These are phyloP conservation scores for Tetrapyrgos nigripes DNA, from an alignment of 1,284 basidiomycete species.

Conservation along the genomic window DNA sequence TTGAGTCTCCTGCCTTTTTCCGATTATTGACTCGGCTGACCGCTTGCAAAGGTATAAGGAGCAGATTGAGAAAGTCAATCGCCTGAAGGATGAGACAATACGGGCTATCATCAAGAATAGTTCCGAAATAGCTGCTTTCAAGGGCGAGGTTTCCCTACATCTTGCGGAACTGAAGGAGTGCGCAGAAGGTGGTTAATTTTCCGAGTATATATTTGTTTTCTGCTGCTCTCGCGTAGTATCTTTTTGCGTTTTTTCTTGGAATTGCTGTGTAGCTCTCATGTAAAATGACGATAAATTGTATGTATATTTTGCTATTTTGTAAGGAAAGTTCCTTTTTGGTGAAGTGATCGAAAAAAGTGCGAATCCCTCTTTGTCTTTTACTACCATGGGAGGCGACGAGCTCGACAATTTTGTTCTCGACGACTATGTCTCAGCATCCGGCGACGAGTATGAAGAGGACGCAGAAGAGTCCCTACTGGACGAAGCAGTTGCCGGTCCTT, in stretches of 20 bases:
- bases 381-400: constrained; percentile 66
- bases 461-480: constrained; percentile 32
- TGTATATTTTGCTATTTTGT: too few relatives aligned
- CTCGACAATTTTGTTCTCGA: constrained; percentile 81
- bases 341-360: neutral
- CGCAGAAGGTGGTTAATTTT: constrained; percentile 62
- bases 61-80: constrained; percentile 73
- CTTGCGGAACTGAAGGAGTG: constrained; percentile 70
- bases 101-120: constrained; percentile 83
- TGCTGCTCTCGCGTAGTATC: too few relatives aligned
- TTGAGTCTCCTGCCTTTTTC: constrained; percentile 31
- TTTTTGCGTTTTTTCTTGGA: too few relatives aligned
- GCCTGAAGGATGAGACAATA: constrained; percentile 76
- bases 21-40: constrained; percentile 11
- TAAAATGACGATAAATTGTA: neutral
- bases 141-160: constrained; percentile 74
- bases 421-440: constrained; percentile 67
- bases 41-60: constrained; percentile 66
- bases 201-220: constrained; percentile 10
- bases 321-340: neutral
- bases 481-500: constrained; percentile 19
- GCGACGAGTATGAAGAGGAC: constrained; percentile 50
- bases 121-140: constrained; percentile 79
- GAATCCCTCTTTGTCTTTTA: neutral
- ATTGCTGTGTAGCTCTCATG: neutral